Evolutionary conservation across 1,139 yeast genomes (phyloP).

Genomic region (Candida sp.): DNA sequence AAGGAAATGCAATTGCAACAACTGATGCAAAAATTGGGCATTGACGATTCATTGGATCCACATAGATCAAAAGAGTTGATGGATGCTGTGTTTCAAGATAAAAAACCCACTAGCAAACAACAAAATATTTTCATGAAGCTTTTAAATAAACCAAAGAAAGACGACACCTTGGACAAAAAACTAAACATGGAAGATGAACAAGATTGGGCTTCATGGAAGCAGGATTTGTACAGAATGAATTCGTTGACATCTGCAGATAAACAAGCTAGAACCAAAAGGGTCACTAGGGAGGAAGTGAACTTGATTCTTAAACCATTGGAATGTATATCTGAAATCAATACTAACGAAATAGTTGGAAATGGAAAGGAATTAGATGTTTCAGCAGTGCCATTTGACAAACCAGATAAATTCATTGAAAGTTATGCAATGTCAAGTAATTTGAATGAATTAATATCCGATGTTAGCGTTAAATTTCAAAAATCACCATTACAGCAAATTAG

Average conservation of each 20-base stretch:
- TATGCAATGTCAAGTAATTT: slow-evolving; percentile 30
- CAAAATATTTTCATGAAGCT: slow-evolving; percentile 56
- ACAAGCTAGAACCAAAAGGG: slow-evolving; percentile 63
- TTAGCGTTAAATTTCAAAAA: slow-evolving; percentile 38
- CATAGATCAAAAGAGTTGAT: slow-evolving; percentile 27
- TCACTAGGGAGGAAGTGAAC: slow-evolving; percentile 63
- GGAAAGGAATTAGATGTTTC: slow-evolving; percentile 15
- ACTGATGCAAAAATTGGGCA: slow-evolving; percentile 12
- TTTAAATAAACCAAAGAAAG: slow-evolving; percentile 31
- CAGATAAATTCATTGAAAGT: slow-evolving; percentile 29
- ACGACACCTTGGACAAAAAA: slow-evolving; percentile 33
- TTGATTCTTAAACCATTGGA: slow-evolving; percentile 70
- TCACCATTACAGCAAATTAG: slow-evolving; percentile 35
- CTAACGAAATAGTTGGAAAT: slow-evolving; percentile 35
- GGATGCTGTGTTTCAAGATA: slow-evolving; percentile 43
- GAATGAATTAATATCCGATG: slow-evolving; percentile 44
- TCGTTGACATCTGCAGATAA: slow-evolving; percentile 71
- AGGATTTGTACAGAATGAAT: slow-evolving; percentile 71
- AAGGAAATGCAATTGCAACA: slow-evolving; percentile 29
- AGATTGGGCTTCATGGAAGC: slow-evolving; percentile 41
- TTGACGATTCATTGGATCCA: slow-evolving; percentile 11
- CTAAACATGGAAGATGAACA: slow-evolving; percentile 29
- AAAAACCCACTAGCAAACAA: slow-evolving; percentile 31
- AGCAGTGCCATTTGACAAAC: slow-evolving; percentile 18
- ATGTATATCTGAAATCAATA: slow-evolving; percentile 49